Conservation (phyloP, 2,329 filamentous ascomycete genomes). For the Exophiala alcalophila region DNA sequence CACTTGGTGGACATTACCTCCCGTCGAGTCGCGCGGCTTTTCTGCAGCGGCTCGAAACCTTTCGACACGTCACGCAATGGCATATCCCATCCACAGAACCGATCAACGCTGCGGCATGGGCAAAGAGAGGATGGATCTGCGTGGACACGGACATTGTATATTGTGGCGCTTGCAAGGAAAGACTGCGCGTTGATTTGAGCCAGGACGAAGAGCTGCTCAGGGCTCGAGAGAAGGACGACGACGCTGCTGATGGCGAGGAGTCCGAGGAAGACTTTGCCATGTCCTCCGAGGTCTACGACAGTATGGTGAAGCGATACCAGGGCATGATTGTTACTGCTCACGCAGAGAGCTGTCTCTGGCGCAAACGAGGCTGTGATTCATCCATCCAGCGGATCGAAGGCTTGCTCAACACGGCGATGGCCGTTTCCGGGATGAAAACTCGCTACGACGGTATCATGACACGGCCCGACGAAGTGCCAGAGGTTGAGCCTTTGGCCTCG, state of each 20-base stretch:
- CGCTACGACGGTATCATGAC: constrained; percentile 60
- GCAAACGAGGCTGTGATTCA: constrained; percentile 78
- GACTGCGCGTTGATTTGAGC: constrained; percentile 75
- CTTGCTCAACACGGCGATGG: constrained; percentile 59
- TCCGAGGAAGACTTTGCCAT: constrained; percentile 22
- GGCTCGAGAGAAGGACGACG: constrained; percentile 23
- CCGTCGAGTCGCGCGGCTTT: constrained; percentile 83
- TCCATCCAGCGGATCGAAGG: constrained; percentile 63
- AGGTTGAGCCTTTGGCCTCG: constrained; percentile 45
- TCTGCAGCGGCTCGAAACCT: constrained; percentile 76
- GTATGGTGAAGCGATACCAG: constrained; percentile 72
- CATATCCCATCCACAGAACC: constrained; percentile 76
- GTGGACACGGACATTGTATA: constrained; percentile 77
- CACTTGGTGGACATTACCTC: constrained; percentile 66
- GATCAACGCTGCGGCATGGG: constrained; percentile 90
- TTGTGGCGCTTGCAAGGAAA: constrained; percentile 80
- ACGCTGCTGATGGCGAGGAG: constrained; percentile 39
- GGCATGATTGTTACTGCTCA: constrained; percentile 73
- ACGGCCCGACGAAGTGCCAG: constrained; percentile 41
- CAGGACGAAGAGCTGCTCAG: constrained; percentile 42
- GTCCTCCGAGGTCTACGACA: constrained; percentile 48
- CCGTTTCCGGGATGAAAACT: constrained; percentile 57
- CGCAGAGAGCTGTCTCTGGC: constrained; percentile 80
- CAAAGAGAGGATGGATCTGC: constrained; percentile 87
- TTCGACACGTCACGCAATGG: constrained; percentile 89